Conservation (phyloP, 192 early-diverging fungal species). For the Umbelopsis isabellina region DNA sequence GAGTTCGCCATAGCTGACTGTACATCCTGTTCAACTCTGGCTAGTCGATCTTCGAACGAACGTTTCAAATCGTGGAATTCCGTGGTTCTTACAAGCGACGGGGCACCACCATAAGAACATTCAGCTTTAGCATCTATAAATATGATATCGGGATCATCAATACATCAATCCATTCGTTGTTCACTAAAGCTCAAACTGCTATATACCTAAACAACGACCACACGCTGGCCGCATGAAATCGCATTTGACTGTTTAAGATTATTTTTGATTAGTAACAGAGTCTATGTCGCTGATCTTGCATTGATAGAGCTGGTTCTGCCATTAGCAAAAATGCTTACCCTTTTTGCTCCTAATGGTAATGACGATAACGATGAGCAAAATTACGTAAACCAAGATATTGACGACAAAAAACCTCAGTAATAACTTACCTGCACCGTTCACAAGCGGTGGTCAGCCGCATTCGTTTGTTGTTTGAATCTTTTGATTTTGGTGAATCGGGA, state of each 20-base stretch:
- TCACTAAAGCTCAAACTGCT: neutral
- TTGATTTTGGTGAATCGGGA: conserved; percentile 13
- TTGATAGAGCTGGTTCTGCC: no score
- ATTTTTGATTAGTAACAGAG: no score
- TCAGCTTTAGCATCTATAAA: neutral
- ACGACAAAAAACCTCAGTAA: neutral
- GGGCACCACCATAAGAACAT: conserved; percentile 2
- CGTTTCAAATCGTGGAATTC: conserved; percentile 14
- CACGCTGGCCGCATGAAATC: conserved; percentile 16
- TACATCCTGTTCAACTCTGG: conserved; percentile 5
- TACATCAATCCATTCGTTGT: neutral
- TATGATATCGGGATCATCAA: neutral
- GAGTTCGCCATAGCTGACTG: neutral
- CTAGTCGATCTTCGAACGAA: neutral
- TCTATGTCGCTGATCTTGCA: no score
- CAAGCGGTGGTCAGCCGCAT: conserved; percentile 14
- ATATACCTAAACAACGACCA: conserved; percentile 12
- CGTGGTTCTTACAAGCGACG: conserved; percentile 3
- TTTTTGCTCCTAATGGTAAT: neutral
- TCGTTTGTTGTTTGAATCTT: neutral
- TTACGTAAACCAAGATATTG: neutral
- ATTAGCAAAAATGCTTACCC: neutral
- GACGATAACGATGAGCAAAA: neutral
- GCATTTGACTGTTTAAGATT: neutral
- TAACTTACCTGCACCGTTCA: conserved; percentile 8